Evolutionary conservation across 306 rosid species (phyloP).

Genomic region (Sicyos edulis): DNA sequence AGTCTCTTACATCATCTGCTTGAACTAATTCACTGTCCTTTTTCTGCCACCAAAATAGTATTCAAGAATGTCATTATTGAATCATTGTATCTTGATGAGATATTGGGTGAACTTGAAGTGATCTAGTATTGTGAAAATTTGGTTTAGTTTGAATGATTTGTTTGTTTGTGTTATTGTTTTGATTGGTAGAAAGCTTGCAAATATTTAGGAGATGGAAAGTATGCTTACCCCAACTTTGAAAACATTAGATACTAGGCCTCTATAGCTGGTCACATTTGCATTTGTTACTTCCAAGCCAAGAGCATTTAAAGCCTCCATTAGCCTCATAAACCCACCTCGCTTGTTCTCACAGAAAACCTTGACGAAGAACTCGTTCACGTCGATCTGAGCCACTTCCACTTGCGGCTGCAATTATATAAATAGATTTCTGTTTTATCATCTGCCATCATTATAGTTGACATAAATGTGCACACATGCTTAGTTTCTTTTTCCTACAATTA

Average conservation of each 20-base stretch:
- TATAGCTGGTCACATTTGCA: slow-evolving; percentile 77
- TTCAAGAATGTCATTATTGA: neutral
- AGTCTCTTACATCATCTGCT: slow-evolving; percentile 75
- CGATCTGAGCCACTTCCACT: slow-evolving; percentile 82
- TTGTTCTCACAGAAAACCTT: slow-evolving; percentile 83
- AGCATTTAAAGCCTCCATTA: slow-evolving; percentile 75
- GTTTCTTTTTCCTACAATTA: neutral
- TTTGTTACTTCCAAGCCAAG: slow-evolving; percentile 67
- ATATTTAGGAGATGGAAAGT: neutral
- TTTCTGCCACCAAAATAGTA: slow-evolving; percentile 36
- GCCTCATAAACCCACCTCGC: slow-evolving; percentile 65
- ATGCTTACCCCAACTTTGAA: slow-evolving; percentile 62
- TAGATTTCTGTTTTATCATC: slow-evolving; percentile 6
- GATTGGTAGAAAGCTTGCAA: neutral
- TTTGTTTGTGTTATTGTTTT: neutral
- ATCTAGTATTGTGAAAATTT: neutral
- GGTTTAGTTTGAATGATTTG: neutral
- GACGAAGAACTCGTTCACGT: slow-evolving; percentile 70
- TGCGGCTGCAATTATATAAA: slow-evolving; percentile 51
- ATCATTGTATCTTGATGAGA: neutral
- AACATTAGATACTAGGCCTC: slow-evolving; percentile 75
- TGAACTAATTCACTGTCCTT: slow-evolving; percentile 61
- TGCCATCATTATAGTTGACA: neutral
- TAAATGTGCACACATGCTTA: neutral
- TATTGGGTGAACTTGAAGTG: neutral